Base-by-base conservation (phyloP, 2,329 filamentous ascomycete genomes). In the Colletotrichum theobromicola region DNA sequence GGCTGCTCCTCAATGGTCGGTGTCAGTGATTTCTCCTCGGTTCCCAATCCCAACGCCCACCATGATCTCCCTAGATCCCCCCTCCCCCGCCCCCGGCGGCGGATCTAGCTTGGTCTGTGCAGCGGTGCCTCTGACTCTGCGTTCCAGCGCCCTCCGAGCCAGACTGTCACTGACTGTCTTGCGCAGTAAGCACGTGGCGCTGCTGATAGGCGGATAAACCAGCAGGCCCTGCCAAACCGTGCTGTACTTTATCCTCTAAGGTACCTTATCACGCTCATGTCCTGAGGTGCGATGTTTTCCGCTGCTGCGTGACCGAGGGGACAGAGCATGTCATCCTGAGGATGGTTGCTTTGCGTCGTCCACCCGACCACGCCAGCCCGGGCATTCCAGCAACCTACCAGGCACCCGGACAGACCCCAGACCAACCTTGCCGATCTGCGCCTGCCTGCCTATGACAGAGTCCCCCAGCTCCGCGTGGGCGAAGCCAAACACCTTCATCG, bases 171-270 rank as follows among this genome's bases (percentile, higher is more conserved):
- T n/a, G n/a, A n/a, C n/a, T n/a, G n/a, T n/a, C n/a, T 70, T 26
- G n/a, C n/a, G n/a, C n/a, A n/a, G n/a, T 24, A 30, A 34, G 60
- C 66, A 73, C 58, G 71, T 73, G 71, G 66, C 58, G 60, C 30
- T 53, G 46, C 66, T 60, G 21, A 70, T 70, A 73, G 66, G 66
- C 70, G 58, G 70, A 70, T 73, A 64, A 63, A 50, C 60, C 32
- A 65, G 58, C 65, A 4, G 57, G 26, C 26, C 18, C 24, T 26
- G 28, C 16, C 28, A 32, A 28, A 32, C 24, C 32, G 24, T n/a
- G n/a, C n/a, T n/a, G n/a, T n/a, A n/a, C n/a, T n/a, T n/a, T n/a
- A n/a, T n/a, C n/a, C n/a, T n/a, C n/a, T 37, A 8, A 16, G 8
- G 35, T 8, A 58, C 21, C 28, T 13, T 18, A 18, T 9, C 55